phyloP scores from a whole-genome alignment of 2,329 filamentous ascomycete species.

The Colletotrichum cordylinicola region DNA sequence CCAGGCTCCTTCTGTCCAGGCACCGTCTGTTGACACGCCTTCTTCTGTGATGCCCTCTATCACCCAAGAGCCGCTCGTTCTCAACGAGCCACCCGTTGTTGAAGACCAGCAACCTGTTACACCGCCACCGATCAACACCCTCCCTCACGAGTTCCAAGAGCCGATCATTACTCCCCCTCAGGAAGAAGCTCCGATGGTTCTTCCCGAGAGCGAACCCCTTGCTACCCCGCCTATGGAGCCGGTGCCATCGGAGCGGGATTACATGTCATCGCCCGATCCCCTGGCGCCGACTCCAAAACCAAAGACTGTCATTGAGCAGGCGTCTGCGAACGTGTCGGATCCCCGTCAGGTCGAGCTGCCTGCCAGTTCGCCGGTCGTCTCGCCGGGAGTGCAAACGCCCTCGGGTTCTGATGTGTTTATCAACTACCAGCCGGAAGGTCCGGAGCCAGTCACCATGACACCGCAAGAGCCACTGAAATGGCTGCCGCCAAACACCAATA shows the following conservation, averaged over 20 bases:
- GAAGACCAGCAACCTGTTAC: background rate
- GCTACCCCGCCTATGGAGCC: background rate
- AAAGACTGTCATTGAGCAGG: conserved; percentile 2
- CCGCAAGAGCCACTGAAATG: conserved; percentile 51
- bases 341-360: conserved; percentile 26
- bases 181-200: background rate
- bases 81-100: conserved; percentile 9
- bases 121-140: background rate
- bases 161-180: conserved; percentile 1
- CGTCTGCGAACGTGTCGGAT: conserved; percentile 19
- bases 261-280: background rate
- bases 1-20: background rate
- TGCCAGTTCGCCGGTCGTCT: conserved; percentile 35
- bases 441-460: conserved; percentile 41
- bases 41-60: conserved; percentile 14
- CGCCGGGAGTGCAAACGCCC: conserved; percentile 23
- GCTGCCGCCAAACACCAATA: conserved; percentile 54
- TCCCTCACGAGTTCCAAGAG: background rate
- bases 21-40: background rate
- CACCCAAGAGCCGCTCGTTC: conserved; percentile 13
- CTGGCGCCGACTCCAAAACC: background rate
- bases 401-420: conserved; percentile 51
- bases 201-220: background rate
- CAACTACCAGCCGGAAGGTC: conserved; percentile 62
- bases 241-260: background rate